Conservation (phyloP, 2,329 filamentous ascomycete genomes). For the Ceratocystis destructans region DNA sequence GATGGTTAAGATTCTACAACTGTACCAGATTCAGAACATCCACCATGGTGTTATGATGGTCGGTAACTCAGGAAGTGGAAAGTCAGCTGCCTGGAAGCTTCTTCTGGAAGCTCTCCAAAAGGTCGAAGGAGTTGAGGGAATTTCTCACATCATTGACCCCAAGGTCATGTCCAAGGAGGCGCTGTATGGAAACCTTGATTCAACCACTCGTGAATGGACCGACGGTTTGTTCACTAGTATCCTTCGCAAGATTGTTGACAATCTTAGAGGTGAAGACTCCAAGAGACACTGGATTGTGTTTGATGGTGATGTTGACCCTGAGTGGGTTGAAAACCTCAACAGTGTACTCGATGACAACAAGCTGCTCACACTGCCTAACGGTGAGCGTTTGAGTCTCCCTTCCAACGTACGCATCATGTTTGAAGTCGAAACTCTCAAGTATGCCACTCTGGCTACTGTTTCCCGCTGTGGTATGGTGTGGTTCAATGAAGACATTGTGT, state of each 20-base stretch:
- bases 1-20: constrained; percentile 93
- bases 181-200: constrained; percentile 88
- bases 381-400: constrained; percentile 89
- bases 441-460: constrained; percentile 95
- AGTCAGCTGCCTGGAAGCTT: constrained; percentile 88
- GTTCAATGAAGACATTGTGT: constrained; percentile 98
- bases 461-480: constrained; percentile 99
- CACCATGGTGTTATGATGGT: constrained; percentile 99
- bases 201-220: constrained; percentile 96
- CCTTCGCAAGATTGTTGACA: constrained; percentile 95
- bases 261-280: constrained; percentile 86
- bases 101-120: constrained; percentile 81
- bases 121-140: constrained; percentile 82
- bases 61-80: constrained; percentile 90
- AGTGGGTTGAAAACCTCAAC: constrained; percentile 99
- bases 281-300: constrained; percentile 99
- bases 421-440: constrained; percentile 94
- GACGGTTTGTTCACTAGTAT: constrained; percentile 98
- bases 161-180: constrained; percentile 99
- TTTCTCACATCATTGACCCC: constrained; percentile 94
- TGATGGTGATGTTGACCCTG: constrained; percentile 95
- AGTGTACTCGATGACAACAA: constrained; percentile 99
- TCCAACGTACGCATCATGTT: constrained; percentile 98
- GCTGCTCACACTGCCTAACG: constrained; percentile 87
- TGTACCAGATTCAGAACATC: constrained; percentile 95